Conservation (phyloP, 2,329 filamentous ascomycete species). For the Paracorniculantispora psalliotae region DNA sequence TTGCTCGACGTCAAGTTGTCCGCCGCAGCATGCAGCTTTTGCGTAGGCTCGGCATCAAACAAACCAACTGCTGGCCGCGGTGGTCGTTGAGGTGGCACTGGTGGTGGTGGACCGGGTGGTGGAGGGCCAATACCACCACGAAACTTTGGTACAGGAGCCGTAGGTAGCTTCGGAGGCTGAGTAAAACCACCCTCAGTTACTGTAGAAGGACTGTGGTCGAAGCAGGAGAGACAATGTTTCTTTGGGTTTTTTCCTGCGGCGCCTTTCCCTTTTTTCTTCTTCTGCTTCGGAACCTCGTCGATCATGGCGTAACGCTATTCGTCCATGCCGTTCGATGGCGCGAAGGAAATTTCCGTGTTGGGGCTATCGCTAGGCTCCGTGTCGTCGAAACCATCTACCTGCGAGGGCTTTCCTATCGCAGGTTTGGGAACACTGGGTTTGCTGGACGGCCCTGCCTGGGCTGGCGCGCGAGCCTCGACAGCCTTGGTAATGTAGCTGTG, state of each 20-base stretch:
- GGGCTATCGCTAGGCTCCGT: conserved; percentile 21
- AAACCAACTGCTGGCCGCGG: conserved; percentile 11
- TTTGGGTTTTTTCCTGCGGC: conserved; percentile 1
- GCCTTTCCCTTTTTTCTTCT: conserved; percentile 13
- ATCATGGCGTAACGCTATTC: conserved; percentile 31
- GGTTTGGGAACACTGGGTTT: conserved; percentile 1
- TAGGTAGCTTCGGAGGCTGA: conserved; percentile 17
- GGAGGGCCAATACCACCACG: conserved; percentile 6
- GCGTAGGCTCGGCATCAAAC: conserved; percentile 1
- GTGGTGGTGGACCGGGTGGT: conserved; percentile 7
- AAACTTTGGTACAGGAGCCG: conserved; percentile 3
- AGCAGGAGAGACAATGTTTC: conserved; percentile 27
- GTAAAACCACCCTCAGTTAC: conserved; percentile 22
- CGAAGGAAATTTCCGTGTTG: conserved; percentile 29
- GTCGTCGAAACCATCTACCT: conserved; percentile 27
- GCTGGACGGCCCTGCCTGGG: background rate
- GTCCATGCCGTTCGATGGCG: conserved; percentile 24
- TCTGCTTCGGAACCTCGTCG: conserved; percentile 25
- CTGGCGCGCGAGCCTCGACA: conserved; percentile 13
- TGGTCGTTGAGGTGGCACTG: conserved; percentile 12
- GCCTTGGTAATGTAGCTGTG: conserved; percentile 18
- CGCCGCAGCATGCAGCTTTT: background rate
- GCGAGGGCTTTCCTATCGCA: conserved; percentile 15
- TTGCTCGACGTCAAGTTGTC: conserved; percentile 6
- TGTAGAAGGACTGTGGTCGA: conserved; percentile 20